Conservation (phyloP, 169 alveolate species). For the Theileria annulata region DNA sequence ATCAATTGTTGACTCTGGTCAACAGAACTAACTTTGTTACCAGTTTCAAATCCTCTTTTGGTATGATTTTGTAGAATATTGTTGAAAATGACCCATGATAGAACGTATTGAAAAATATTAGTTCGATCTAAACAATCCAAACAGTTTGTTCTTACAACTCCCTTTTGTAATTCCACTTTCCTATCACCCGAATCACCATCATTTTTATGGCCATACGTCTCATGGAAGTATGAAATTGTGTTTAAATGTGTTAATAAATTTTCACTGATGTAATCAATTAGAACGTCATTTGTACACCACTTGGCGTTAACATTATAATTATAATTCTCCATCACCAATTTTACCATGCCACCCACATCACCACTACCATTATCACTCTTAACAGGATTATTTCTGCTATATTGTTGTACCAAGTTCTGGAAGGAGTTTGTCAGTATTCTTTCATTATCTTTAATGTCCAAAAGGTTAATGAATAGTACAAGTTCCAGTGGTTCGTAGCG, state of each 20-base stretch:
- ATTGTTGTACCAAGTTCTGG: slow-evolving; percentile 39
- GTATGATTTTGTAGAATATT: slow-evolving; percentile 10
- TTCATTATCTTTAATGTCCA: slow-evolving; percentile 73
- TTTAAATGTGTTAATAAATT: slow-evolving; percentile 35
- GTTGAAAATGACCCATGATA: slow-evolving; percentile 74
- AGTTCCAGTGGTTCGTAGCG: slow-evolving; percentile 70
- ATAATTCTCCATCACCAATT: slow-evolving; percentile 24
- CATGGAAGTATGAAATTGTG: slow-evolving; percentile 49
- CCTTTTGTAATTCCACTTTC: slow-evolving; percentile 81
- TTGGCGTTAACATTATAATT: slow-evolving; percentile 67
- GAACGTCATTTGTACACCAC: slow-evolving; percentile 63
- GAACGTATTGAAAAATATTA: slow-evolving; percentile 91
- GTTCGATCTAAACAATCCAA: slow-evolving; percentile 97
- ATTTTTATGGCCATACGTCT: not conserved
- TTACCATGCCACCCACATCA: slow-evolving; percentile 7
- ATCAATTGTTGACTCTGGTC: not conserved
- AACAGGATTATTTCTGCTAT: slow-evolving; percentile 32
- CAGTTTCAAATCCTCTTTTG: not conserved
- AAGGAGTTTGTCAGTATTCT: slow-evolving; percentile 69
- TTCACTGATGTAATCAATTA: slow-evolving; percentile 40
- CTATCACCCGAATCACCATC: not conserved
- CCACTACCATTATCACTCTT: not conserved
- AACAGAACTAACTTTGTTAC: not conserved
- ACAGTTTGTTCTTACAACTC: slow-evolving; percentile 95
- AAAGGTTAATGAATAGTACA: slow-evolving; percentile 77